Conservation (phyloP, 495 filamentous ascomycete species). For the Lasiosphaeris hirsuta region DNA sequence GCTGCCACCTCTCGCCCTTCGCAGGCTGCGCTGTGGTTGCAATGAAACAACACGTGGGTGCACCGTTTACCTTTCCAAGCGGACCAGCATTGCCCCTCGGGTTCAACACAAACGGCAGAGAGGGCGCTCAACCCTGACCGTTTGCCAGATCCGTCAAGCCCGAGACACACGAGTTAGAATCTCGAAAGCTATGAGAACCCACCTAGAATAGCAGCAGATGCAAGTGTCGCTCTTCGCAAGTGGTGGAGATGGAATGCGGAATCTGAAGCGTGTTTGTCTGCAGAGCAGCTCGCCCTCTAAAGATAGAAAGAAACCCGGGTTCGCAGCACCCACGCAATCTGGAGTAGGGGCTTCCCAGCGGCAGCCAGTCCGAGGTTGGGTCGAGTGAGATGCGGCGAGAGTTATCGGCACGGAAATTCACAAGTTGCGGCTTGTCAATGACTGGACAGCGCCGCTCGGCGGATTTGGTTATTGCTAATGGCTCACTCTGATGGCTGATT, state of each 20-base stretch:
- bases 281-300: slow-evolving; percentile 7
- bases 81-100: slow-evolving; percentile 6
- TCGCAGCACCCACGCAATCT: not conserved
- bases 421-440: too few relatives aligned
- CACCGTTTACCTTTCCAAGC: slow-evolving; percentile 11
- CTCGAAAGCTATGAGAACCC: too few relatives aligned
- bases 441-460: too few relatives aligned
- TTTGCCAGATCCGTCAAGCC: not conserved
- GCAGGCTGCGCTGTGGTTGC: slow-evolving; percentile 6
- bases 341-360: not conserved
- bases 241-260: not conserved
- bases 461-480: too few relatives aligned
- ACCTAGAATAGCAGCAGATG: not conserved
- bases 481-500: too few relatives aligned
- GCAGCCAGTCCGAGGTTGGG: not conserved
- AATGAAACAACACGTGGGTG: slow-evolving; percentile 15
- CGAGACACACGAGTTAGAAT: not conserved
- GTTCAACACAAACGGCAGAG: slow-evolving; percentile 18
- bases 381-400: not conserved
- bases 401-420: too few relatives aligned
- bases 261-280: slow-evolving; percentile 4
- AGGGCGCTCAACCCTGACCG: not conserved
- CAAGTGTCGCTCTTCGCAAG: not conserved
- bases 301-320: slow-evolving; percentile 8
- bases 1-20: not conserved